Evolutionary conservation across 306 rosid genomes (phyloP).

Genomic region (Quercus wislizeni): DNA sequence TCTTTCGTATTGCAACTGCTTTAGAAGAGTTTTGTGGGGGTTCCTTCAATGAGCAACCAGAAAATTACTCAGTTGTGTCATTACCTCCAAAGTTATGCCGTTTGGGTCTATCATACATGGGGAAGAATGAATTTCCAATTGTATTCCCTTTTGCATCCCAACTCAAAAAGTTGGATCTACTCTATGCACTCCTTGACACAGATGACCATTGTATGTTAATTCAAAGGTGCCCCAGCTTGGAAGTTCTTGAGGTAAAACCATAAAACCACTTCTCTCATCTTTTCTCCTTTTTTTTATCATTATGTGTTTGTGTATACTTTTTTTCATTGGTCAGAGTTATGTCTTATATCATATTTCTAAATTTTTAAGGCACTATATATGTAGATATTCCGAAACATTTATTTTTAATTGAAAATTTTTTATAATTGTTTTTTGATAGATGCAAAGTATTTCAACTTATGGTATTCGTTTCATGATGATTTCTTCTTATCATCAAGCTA

Average conservation of each 20-base stretch:
- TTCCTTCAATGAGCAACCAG: constrained; percentile 56
- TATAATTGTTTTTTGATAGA: too few species aligned
- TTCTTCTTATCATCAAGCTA: too few species aligned
- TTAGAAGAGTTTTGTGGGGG: constrained; percentile 94
- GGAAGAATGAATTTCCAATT: constrained; percentile 69
- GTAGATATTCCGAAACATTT: not conserved
- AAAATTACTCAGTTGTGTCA: constrained; percentile 42
- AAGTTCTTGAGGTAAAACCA: constrained; percentile 71
- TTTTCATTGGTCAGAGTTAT: not conserved
- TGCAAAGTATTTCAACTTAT: too few species aligned
- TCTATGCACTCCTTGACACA: constrained; percentile 79
- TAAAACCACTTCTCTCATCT: constrained; percentile 2
- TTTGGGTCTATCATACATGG: constrained; percentile 79
- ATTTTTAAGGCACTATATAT: not conserved
- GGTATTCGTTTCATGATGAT: too few species aligned
- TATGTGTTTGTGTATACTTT: not conserved
- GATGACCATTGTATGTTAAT: constrained; percentile 87
- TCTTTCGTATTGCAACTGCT: constrained; percentile 61
- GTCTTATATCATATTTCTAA: not conserved
- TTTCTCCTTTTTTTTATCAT: not conserved
- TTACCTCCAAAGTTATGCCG: constrained; percentile 61
- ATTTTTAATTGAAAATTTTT: too few species aligned
- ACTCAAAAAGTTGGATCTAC: constrained; percentile 80
- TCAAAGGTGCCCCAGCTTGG: constrained; percentile 84
- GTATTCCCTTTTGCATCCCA: constrained; percentile 66